Evolutionary conservation across 257 asterid species (phyloP), one percentile per base, ranked within the genome.

Genomic region (Anisodus tanguticus): DNA sequence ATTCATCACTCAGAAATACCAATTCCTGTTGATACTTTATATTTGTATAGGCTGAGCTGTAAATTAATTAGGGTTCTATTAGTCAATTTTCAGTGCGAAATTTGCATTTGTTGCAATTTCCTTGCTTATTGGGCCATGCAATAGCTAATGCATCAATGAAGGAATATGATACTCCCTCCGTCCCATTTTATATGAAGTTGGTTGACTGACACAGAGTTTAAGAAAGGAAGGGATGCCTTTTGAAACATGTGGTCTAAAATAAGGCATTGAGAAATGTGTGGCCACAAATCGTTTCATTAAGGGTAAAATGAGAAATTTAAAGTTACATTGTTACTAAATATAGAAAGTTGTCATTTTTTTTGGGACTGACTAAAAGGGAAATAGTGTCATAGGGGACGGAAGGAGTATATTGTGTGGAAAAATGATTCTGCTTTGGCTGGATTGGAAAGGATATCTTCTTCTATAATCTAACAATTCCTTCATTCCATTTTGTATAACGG

Each of bases 61-160:
- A 26, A 77, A 53, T 54, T 53, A 35, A 49, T 67, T 82, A 82
- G 85, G 79, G 39, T 31, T 35, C 49, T 31, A 13, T 66, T 47
- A 10, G 58, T 81, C 15, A 10, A 3, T 62, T 15, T 47, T 19
- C 70, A 16, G 22, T 64, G 17, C 17, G 35, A 47, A 9, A 76
- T 57, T 74, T 76, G 7, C 26, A 5, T 76, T 22, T 26, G 47
- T 31, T 76, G 63, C 26, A 37, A 68, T 39, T 68, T 68, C 15
- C 15, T 69, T 69, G 39, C 12, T 15, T 37, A 37, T 13, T 15
- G 1, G 47, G 5, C 31, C 3, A 69, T 69, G 76, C 53, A 69
- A 16, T 1, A 39, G 77, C 77, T 69, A 69, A 68, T 15, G 6
- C 26, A 15, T 39, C 26, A 31, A 31, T 31, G 35, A 31, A 31